Percentiles rank a stretch among this genome's conserved stretches.
Evolutionary conservation across 495 filamentous ascomycete species (phyloP).

Genomic region (Xylaria palmicola): DNA sequence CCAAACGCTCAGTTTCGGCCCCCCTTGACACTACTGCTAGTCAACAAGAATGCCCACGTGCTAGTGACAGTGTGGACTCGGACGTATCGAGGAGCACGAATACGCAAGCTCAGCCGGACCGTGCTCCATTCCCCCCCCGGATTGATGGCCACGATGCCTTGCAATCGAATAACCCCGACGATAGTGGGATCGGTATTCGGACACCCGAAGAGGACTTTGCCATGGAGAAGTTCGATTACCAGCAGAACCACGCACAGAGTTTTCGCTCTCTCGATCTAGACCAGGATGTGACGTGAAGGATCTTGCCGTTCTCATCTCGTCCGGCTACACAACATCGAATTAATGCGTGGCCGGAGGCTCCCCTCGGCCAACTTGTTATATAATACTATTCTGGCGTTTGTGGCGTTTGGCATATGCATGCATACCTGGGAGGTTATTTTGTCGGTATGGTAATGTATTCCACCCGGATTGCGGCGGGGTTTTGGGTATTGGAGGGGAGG

Average conservation of each 20-base stretch:
- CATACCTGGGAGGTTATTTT: background rate
- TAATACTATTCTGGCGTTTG: conserved; percentile 6
- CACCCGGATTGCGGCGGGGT: background rate
- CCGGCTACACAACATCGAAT: background rate
- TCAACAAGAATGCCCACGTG: conserved; percentile 41
- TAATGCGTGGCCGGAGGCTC: background rate
- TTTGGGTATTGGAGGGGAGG: conserved; percentile 6
- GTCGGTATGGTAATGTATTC: background rate
- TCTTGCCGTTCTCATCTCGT: background rate
- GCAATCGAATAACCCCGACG: no score
- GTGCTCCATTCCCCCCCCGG: conserved; percentile 41
- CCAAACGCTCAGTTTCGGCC: conserved; percentile 28
- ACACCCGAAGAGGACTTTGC: conserved; percentile 60
- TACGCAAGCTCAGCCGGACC: conserved; percentile 44
- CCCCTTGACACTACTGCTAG: conserved; percentile 19
- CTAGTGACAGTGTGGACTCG: conserved; percentile 46
- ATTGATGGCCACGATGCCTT: conserved; percentile 27
- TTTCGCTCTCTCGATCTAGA: conserved; percentile 13
- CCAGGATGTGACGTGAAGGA: conserved; percentile 3
- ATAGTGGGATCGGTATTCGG: conserved; percentile 68
- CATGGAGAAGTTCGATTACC: conserved; percentile 52
- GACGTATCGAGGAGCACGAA: conserved; percentile 33
- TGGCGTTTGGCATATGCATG: conserved; percentile 5
- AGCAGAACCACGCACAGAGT: conserved; percentile 11
- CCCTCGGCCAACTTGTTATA: background rate